Percentiles rank a stretch among this genome's conserved stretches.
phyloP scores from a whole-genome alignment of 306 rosid species.

The Purshia tridentata region DNA sequence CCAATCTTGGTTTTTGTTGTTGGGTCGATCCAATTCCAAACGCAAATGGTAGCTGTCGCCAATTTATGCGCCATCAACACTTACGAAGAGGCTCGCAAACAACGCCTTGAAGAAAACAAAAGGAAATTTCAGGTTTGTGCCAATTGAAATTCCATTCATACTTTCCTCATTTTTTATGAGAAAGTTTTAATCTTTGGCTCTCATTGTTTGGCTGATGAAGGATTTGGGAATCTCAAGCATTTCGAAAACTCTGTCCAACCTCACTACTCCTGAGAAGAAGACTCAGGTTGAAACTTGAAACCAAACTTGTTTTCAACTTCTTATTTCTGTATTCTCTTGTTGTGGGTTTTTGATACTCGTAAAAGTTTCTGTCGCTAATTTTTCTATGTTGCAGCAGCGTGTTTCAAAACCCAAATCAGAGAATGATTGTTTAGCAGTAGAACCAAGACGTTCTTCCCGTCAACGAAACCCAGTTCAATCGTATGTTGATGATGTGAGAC shows the following conservation, averaged over 20 bases:
- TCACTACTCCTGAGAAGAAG: conserved; percentile 43
- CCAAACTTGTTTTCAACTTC: background rate
- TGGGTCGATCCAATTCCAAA: background rate
- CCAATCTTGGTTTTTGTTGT: background rate
- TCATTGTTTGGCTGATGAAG: conserved; percentile 22
- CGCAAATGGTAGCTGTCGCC: background rate
- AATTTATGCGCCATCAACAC: conserved; percentile 23
- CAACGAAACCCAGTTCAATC: conserved; percentile 44
- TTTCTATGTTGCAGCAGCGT: conserved; percentile 32
- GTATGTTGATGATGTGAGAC: conserved; percentile 43
- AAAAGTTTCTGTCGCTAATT: background rate
- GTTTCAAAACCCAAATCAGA: conserved; percentile 36
- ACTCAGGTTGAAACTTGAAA: conserved; percentile 37
- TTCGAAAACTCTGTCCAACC: conserved; percentile 48
- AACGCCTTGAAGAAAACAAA: conserved; percentile 63
- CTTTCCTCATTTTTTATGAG: background rate
- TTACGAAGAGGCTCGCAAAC: conserved; percentile 66
- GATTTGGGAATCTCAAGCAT: conserved; percentile 60
- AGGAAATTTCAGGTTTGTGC: conserved; percentile 60
- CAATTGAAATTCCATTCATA: background rate
- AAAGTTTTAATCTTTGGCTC: background rate
- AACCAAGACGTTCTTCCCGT: conserved; percentile 63
- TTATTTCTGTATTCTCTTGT: background rate
- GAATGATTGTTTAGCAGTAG: conserved; percentile 21
- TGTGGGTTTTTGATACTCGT: background rate